Percentiles rank a stretch among this genome's conserved stretches.
phyloP scores from a whole-genome alignment of 2,329 filamentous ascomycete species.

The Colletotrichum incanum region DNA sequence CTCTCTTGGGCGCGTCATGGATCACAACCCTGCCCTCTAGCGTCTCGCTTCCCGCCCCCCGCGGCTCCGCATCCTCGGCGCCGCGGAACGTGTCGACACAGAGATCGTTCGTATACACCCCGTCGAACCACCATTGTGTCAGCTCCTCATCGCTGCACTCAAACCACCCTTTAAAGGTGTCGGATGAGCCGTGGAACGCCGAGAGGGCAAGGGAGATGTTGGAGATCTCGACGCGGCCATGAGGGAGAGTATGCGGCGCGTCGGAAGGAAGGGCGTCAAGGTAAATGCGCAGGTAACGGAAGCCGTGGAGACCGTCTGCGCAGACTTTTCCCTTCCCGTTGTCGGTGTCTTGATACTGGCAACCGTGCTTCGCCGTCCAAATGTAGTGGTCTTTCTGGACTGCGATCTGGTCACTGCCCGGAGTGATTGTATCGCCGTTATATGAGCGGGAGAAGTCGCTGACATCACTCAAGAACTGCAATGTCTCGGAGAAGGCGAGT shows the following conservation, averaged over 20 bases:
- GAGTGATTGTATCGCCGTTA: slow-evolving; percentile 57
- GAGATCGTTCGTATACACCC: slow-evolving; percentile 67
- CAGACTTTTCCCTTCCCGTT: slow-evolving; percentile 58
- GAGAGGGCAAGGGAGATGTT: slow-evolving; percentile 60
- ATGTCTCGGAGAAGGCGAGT: slow-evolving; percentile 65
- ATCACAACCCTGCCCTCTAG: slow-evolving; percentile 64
- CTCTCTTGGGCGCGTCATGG: slow-evolving; percentile 66
- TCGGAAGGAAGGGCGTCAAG: slow-evolving; percentile 62
- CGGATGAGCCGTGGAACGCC: slow-evolving; percentile 62
- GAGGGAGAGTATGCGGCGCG: slow-evolving; percentile 59
- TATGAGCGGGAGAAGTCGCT: slow-evolving; percentile 67
- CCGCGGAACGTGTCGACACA: slow-evolving; percentile 61
- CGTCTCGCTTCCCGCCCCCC: slow-evolving; percentile 59
- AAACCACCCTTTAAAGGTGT: slow-evolving; percentile 67
- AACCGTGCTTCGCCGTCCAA: slow-evolving; percentile 63
- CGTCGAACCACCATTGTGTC: slow-evolving; percentile 69
- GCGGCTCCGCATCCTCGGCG: slow-evolving; percentile 64
- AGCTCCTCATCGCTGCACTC: slow-evolving; percentile 65
- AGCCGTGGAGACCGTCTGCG: slow-evolving; percentile 67
- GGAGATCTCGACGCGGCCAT: slow-evolving; percentile 61
- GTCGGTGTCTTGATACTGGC: slow-evolving; percentile 49
- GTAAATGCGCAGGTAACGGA: slow-evolving; percentile 66
- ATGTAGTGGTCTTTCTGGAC: slow-evolving; percentile 59
- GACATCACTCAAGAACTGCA: slow-evolving; percentile 59
- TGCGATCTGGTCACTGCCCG: slow-evolving; percentile 66